These are phyloP conservation scores for Saccharomycopsis synnaedendra DNA, from an alignment of 805 yeast species.

Conservation along the genomic window DNA sequence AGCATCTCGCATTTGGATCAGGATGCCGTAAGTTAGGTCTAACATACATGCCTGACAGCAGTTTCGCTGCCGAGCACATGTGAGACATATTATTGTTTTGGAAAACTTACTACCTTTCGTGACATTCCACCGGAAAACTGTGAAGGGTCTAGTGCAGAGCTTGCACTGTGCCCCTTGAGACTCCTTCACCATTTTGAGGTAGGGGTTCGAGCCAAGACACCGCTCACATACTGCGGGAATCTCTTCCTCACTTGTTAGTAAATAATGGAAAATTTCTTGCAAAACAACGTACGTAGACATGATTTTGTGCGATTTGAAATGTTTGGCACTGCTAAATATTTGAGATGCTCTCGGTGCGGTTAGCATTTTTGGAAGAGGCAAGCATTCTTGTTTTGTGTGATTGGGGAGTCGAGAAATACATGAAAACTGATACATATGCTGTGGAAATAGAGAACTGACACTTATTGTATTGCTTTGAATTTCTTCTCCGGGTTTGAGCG, in stretches of 20 bases:
- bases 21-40: conserved; percentile 75
- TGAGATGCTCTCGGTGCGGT: no score
- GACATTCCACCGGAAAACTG: conserved; percentile 66
- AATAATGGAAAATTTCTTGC: background rate
- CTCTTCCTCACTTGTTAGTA: conserved; percentile 17
- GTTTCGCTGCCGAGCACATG: conserved; percentile 70
- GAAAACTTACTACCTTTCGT: conserved; percentile 32
- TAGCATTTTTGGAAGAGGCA: no score
- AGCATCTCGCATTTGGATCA: conserved; percentile 67
- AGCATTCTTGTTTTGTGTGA: no score
- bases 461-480: no score
- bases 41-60: conserved; percentile 85
- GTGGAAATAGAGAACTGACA: no score
- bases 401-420: no score
- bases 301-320: no score
- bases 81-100: conserved; percentile 61
- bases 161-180: conserved; percentile 71
- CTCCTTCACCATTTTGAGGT: conserved; percentile 63
- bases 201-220: conserved; percentile 59
- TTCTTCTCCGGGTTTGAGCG: no score
- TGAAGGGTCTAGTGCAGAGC: conserved; percentile 76
- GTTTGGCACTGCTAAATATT: no score
- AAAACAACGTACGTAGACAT: no score
- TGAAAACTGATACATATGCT: no score
- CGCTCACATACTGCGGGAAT: conserved; percentile 60